Evolutionary conservation across 768 basidiomycete species (phyloP), one percentile per base, ranked within the genome.

Genomic region (Tricholoma furcatifolium): DNA sequence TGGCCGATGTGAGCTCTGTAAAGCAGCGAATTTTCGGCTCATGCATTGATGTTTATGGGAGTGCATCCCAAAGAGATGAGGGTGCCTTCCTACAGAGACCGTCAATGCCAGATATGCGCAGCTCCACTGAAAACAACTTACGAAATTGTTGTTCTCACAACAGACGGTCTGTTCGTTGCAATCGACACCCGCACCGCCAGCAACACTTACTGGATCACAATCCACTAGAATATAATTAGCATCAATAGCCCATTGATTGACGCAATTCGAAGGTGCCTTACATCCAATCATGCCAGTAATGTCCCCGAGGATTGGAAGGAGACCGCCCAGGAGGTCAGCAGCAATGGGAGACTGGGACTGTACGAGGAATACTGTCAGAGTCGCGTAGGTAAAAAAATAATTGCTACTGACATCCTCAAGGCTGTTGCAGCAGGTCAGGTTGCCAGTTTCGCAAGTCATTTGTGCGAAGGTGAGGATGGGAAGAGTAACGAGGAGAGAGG

Each of bases 401-500:
- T 9, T 32, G 7, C 31, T 39, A 51, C 51, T 30, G 23, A 47
- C 51, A 12, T 53, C 30, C 30, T 41, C 1, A 6, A 32, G 17
- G 18, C 38, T 40, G 30, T 53, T 40, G 20, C 51, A 53, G 44
- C 51, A 53, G 24, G 36, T 7, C 44, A 23, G 12, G 2, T 8
- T 32, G 4, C 18, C 18, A 31, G 18, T 20, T 10, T 6, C 9
- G 21, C 44, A 53, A 17, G 2, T n/a, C n/a, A n/a, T 23, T 15
- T 35, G 34, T 9, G 51, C 30, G 32, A 30, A 34, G 41, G 31
- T 30, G 11, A 53, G n/a, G 12, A 53, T 20, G 35, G 51, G 51
- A 14, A 53, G 51, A 45, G 44, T 39, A 10, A 46, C 30, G 18
- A 53, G 38, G 21, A 41, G 20, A 9, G 15, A 43, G 46, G 44